A percentile compares a stretch with the other conserved stretches of the same genome.
Conservation (phyloP, 768 basidiomycete species). For the Xerocomus potaroensis region DNA sequence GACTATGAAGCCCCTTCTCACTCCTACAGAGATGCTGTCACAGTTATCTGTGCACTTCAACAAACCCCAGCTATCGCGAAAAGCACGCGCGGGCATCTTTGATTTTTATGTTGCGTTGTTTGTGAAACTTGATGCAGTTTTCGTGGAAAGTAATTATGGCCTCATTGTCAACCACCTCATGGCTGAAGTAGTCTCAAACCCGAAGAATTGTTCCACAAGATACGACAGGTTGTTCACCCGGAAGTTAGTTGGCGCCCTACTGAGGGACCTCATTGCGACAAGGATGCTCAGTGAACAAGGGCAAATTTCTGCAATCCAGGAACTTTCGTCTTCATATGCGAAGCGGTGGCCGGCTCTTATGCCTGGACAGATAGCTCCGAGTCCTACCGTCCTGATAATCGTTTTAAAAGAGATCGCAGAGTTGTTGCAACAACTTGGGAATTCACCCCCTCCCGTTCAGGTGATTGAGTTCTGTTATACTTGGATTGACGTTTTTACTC, state of each 20-base stretch:
- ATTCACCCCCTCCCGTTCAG: constrained; percentile 86
- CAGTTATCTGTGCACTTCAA: constrained; percentile 80
- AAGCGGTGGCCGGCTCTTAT: constrained; percentile 93
- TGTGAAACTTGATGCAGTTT: constrained; percentile 65
- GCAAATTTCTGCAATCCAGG: constrained; percentile 87
- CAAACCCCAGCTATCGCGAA: constrained; percentile 61
- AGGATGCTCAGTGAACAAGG: constrained; percentile 91
- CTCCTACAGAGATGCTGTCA: constrained; percentile 75
- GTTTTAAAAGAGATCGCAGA: constrained; percentile 82
- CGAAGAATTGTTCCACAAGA: constrained; percentile 50
- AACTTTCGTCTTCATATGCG: constrained; percentile 74
- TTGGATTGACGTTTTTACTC: neutral
- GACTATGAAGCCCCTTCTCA: constrained; percentile 63
- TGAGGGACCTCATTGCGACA: constrained; percentile 84
- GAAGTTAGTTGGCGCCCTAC: constrained; percentile 67
- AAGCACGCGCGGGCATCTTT: constrained; percentile 79
- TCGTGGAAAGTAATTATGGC: constrained; percentile 80
- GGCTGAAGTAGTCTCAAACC: constrained; percentile 65
- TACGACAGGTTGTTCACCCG: constrained; percentile 75
- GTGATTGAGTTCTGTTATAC: constrained; percentile 31
- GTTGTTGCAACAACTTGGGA: constrained; percentile 84
- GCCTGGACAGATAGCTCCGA: constrained; percentile 75
- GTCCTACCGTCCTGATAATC: constrained; percentile 62
- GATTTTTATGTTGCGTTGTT: constrained; percentile 84
- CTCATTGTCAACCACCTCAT: constrained; percentile 76